These are phyloP conservation scores for Prototheca stagnorum DNA, from an alignment of 163 green algal species.

Conservation along the genomic window DNA sequence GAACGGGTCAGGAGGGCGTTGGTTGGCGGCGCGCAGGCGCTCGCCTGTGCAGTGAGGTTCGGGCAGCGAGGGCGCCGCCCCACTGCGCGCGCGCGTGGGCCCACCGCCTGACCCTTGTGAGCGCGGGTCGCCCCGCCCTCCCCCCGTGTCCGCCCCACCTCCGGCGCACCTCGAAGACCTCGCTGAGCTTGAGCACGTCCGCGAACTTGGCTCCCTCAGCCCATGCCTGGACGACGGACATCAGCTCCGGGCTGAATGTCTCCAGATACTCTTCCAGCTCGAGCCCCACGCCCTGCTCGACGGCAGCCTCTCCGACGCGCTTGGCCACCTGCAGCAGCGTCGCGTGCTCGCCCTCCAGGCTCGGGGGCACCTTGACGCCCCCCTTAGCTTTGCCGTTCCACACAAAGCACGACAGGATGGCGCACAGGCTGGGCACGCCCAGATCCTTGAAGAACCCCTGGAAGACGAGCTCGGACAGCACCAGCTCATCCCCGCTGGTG, in stretches of 20 bases:
- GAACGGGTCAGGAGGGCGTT: too few relatives aligned
- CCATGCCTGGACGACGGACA: slow-evolving; percentile 70
- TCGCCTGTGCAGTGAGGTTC: too few relatives aligned
- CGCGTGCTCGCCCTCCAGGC: slow-evolving; percentile 25
- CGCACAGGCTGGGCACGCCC: slow-evolving; percentile 36
- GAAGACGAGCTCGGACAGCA: slow-evolving; percentile 86
- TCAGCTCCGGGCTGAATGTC: slow-evolving; percentile 55
- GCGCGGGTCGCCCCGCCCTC: too few relatives aligned
- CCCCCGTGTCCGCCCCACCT: too few relatives aligned
- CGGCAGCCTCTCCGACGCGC: slow-evolving; percentile 31
- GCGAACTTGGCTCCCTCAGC: slow-evolving; percentile 55
- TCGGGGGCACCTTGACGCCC: slow-evolving; percentile 23
- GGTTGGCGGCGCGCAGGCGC: too few relatives aligned
- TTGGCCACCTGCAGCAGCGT: slow-evolving; percentile 35
- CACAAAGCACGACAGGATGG: slow-evolving; percentile 72
- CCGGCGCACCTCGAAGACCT: slow-evolving; percentile 89
- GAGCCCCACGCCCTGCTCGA: slow-evolving; percentile 28
- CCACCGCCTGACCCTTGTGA: too few relatives aligned
- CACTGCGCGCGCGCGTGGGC: too few relatives aligned
- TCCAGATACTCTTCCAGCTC: slow-evolving; percentile 74
- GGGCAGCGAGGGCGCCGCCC: too few relatives aligned
- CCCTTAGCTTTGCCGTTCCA: slow-evolving; percentile 56
- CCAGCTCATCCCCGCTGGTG: slow-evolving; percentile 74
- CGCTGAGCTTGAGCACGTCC: slow-evolving; percentile 54
- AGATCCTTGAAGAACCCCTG: slow-evolving; percentile 57